Base-by-base conservation (phyloP, 1,284 basidiomycete genomes). In the Athelia sp. region DNA sequence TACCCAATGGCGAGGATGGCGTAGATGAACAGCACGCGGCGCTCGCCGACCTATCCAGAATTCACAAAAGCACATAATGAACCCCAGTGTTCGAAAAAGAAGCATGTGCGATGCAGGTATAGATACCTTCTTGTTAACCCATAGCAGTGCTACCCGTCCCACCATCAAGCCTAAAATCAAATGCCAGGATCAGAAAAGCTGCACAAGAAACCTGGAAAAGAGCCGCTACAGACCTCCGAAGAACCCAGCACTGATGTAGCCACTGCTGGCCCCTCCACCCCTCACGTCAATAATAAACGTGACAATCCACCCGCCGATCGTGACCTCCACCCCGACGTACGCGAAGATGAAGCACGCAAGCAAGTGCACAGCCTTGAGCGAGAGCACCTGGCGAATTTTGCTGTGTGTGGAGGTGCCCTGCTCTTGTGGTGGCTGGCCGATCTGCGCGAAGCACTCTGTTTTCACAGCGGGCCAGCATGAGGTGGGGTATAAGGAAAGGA, bases 261-360 rank as follows among this genome's bases (percentile, higher is more conserved):
- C 66, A 46, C 63, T 51, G 4, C 55, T 59, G 1, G 60, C 43
- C 3, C 65, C 65, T 19, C 64, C 66, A 18, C 57, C 58, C 9
- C 67, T 61, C 36, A 58, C 51, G 29, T 63, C 52, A 22, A 65
- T 59, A 42, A 69, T 62, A 52, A 59, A 69, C 2, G 66, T 66
- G 3, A 68, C 65, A 32, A 65, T 67, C 66, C 67, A 69, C 2
- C 64, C 66, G 50, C 43, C 48, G 13, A 34, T 34, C 11, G 32
- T 34, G 35, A 81, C 78, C 55, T 83, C 79, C 3, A 74, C 67
- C 2, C 81, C 82, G 9, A 82, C 77, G 51, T 82, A 81, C 15
- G 81, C 70, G 24, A 81, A 65, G 15, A 70, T 61, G 52, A 79
- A 84, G 29, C 75, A 52, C 0, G 80, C 75, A 18, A 83, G 61